phyloP scores from a whole-genome alignment of 31 red algal species.

The Porphyra umbilicalis region DNA sequence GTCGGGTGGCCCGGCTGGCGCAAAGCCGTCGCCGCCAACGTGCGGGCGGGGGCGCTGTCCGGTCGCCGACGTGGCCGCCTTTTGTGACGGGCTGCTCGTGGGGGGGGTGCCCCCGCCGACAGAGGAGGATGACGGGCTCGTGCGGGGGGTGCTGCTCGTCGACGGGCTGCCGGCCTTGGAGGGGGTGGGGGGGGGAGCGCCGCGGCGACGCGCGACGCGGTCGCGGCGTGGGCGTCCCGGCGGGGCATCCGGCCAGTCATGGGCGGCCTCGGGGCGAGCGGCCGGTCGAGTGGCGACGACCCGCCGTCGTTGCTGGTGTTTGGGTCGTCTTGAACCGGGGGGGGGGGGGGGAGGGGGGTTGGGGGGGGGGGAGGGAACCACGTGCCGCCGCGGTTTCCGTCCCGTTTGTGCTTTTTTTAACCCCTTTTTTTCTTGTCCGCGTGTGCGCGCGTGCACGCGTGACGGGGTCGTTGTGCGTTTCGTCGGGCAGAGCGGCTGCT shows the following conservation, averaged over 20 bases:
- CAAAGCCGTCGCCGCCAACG: neutral
- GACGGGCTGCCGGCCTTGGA: neutral
- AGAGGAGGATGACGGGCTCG: neutral
- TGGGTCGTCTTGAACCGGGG: too few species aligned
- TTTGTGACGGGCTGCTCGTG: neutral
- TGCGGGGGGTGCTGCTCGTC: neutral
- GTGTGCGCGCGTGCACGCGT: too few species aligned
- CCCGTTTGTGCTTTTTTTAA: too few species aligned
- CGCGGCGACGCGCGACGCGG: neutral
- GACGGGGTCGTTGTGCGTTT: too few species aligned
- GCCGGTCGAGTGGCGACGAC: too few species aligned
- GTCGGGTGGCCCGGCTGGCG: neutral
- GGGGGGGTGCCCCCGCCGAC: neutral
- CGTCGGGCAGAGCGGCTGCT: too few species aligned
- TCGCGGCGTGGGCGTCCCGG: neutral
- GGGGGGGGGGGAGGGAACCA: neutral
- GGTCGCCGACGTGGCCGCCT: neutral
- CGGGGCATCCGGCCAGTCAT: too few species aligned
- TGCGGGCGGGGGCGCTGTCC: neutral
- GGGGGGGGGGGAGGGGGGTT: neutral
- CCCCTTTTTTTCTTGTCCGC: too few species aligned
- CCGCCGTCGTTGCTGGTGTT: too few species aligned
- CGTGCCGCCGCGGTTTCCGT: too few species aligned
- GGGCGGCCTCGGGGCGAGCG: too few species aligned
- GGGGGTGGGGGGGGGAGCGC: neutral